Base-by-base conservation (phyloP, 2,329 filamentous ascomycete genomes). In the Monosporascus cannonballus region DNA sequence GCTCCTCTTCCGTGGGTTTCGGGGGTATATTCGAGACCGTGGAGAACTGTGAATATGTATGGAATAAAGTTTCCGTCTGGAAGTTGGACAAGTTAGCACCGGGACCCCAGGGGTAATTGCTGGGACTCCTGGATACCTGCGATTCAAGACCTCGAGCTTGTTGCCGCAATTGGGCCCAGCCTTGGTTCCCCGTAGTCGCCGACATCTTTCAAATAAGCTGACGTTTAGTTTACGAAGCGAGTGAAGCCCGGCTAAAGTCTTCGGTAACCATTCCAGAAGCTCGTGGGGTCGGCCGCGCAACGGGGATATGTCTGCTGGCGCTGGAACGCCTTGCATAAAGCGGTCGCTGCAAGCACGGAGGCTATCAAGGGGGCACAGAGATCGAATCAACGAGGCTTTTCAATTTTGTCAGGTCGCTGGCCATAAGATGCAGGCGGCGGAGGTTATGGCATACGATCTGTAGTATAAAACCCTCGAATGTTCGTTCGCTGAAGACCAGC, bases 101-200 rank as follows among this genome's bases (percentile, higher is more conserved):
- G 15, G 27, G 14, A 36, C 9, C 27, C 36, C 15, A n/a, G 30
- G 34, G 39, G 42, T 39, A 11, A 34, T 45, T 48, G 7, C n/a
- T 24, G 15, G 36, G 36, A 47, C 27, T 52, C 30, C 9, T 27
- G 46, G 25, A 51, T 77, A 96, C 93, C 81, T 97, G 93, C 56
- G 87, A 90, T 72, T 99, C 94, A 57, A 96, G 78, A 45, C 85
- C 83, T 64, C 94, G 82, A 56, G 91, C 90, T 73, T 97, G 93
- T 70, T 96, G 91, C 64, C 94, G 89, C 61, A 97, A 80, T 75
- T 96, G 91, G 66, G 90, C 86, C 94, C 94, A 99, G 74, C 91
- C 86, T 58, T 81, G 78, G 57, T 73, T 83, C 58, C 80, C 75
- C 46, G 76, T 73, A 54, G 76, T 71, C 60, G 76, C 67, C 58